Conservation (phyloP, 805 yeast species). For the Wickerhamomyces silvicola region DNA sequence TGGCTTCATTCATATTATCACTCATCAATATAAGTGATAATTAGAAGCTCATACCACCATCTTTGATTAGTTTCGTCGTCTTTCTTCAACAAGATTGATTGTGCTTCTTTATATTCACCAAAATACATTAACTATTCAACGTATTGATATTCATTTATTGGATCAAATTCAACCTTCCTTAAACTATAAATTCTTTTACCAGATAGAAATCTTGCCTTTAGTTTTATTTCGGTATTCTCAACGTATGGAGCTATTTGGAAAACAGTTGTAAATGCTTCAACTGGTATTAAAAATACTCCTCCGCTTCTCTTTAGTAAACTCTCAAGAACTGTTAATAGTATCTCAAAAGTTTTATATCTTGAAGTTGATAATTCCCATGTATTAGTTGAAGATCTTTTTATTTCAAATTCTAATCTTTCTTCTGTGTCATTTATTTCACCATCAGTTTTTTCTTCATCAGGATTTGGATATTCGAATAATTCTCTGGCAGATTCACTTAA, state of each 20-base stretch:
- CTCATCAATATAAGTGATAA: constrained; percentile 31
- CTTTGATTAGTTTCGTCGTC: constrained; percentile 33
- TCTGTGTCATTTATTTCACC: constrained; percentile 4
- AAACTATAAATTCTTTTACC: constrained; percentile 38
- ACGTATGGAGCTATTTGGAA: constrained; percentile 37
- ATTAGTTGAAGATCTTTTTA: constrained; percentile 5
- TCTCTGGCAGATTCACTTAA: constrained; percentile 12
- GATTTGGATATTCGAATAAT: constrained; percentile 10
- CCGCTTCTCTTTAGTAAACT: constrained; percentile 3
- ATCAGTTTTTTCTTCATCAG: constrained; percentile 7
- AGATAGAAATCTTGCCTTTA: constrained; percentile 29
- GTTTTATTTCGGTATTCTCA: constrained; percentile 24
- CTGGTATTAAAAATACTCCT: constrained; percentile 16
- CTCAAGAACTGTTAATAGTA: constrained; percentile 11
- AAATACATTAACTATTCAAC: constrained; percentile 36
- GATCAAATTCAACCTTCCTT: constrained; percentile 40
- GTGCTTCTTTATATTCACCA: constrained; percentile 30
- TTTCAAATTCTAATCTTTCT: constrained; percentile 13
- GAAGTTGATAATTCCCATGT: constrained; percentile 6
- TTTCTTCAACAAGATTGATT: constrained; percentile 29
- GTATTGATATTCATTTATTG: constrained; percentile 43
- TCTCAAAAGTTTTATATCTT: constrained; percentile 12
- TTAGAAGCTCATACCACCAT: constrained; percentile 51
- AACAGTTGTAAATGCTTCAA: constrained; percentile 27
- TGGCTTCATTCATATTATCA: constrained; percentile 31